A percentile compares a stretch with the other conserved stretches of the same genome.
phyloP scores from a whole-genome alignment of 2,329 filamentous ascomycete species.

The Moelleriella libera region DNA sequence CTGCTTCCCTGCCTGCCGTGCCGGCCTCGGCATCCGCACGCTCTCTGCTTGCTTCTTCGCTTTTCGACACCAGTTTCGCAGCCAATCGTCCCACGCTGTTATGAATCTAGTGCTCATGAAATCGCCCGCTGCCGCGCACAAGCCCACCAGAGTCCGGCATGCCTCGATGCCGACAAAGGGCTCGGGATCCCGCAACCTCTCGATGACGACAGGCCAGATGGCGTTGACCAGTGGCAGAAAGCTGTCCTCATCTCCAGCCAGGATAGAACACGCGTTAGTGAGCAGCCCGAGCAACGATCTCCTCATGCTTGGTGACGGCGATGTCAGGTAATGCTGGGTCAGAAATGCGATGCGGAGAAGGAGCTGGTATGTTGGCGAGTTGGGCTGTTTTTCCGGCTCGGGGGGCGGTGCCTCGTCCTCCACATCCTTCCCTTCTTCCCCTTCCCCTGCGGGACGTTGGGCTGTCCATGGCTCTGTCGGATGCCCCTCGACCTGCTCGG shows the following conservation, averaged over 20 bases:
- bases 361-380: slow-evolving; percentile 66
- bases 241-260: slow-evolving; percentile 63
- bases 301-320: slow-evolving; percentile 65
- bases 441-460: slow-evolving; percentile 17
- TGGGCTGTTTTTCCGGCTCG: slow-evolving; percentile 41
- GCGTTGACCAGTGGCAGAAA: slow-evolving; percentile 85
- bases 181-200: slow-evolving; percentile 52
- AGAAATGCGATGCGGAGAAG: slow-evolving; percentile 69
- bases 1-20: not conserved
- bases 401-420: slow-evolving; percentile 15
- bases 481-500: slow-evolving; percentile 10
- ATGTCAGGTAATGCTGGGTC: slow-evolving; percentile 83
- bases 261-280: slow-evolving; percentile 52
- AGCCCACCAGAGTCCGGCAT: slow-evolving; percentile 49
- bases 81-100: slow-evolving; percentile 51
- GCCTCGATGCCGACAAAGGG: slow-evolving; percentile 56
- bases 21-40: slow-evolving; percentile 2
- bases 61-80: slow-evolving; percentile 33
- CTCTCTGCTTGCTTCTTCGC: slow-evolving; percentile 23
- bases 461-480: slow-evolving; percentile 22
- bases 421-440: slow-evolving; percentile 7
- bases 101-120: slow-evolving; percentile 69
- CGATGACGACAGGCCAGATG: slow-evolving; percentile 71
- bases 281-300: slow-evolving; percentile 68
- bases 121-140: slow-evolving; percentile 62